Evolutionary conservation across 1,139 yeast genomes (phyloP), one percentile per base, ranked within the genome.

Genomic region (Geotrichum aggregatum): DNA sequence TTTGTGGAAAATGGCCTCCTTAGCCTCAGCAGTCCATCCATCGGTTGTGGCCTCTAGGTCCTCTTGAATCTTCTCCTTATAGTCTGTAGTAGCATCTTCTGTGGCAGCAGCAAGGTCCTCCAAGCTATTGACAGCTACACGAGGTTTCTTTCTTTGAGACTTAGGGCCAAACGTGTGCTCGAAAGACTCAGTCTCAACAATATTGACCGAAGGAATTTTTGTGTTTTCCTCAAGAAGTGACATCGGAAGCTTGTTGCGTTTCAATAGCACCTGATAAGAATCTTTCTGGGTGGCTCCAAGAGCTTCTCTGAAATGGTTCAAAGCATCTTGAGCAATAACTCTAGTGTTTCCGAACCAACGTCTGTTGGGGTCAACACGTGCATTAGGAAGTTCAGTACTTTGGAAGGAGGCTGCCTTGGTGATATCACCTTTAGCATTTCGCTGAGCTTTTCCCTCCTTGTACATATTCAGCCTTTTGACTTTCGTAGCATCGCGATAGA

Each of bases 341-440:
- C 98, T 80, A 26, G 98, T 89, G 71, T 89, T 92, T 50, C 97
- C 97, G 67, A 92, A 94, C 98, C 98, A 92, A 65, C 92, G 82
- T 67, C 96, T 80, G 69, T 92, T 91, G 3, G 98, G 98, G 66
- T 88, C 96, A 44, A 92, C 95, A 60, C 98, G 77, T 1, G 98
- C 98, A 58, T 77, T 81, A 18, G 98, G 98, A 33, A 87, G 77
- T 59, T 89, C 94, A 2, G 89, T 82, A 60, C 87, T 84, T 69
- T 92, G 98, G 57, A 91, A 79, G 36, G 82, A 84, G 18, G 98
- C 98, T 44, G 96, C 96, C 65, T 80, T 77, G 50, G 88, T 77
- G 54, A 91, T 78, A 41, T 89, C 96, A 64, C 98, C 98, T 56
- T 79, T 77, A 50, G 89, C 88, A 68, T 89, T 88, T 61, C 96